Conservation (phyloP, 108 stramenopile species). For the Nitzschia palea region DNA sequence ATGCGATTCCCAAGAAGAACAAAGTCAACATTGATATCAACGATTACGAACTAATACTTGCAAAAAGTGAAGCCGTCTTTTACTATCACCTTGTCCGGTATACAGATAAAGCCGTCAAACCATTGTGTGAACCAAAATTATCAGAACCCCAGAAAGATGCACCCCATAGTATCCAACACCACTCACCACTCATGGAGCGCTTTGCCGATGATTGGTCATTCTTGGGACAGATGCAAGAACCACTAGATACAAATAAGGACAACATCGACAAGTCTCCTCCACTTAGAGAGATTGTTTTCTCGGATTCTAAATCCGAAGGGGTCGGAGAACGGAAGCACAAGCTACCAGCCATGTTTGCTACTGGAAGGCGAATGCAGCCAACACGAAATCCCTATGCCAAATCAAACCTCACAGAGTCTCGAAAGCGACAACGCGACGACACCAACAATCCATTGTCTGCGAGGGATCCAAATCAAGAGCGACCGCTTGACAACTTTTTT, state of each 20-base stretch:
- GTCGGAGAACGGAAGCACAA: background rate
- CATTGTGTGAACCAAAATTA: conserved; percentile 6
- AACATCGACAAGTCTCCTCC: background rate
- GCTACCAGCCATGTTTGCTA: background rate
- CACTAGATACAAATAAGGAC: background rate
- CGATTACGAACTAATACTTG: conserved; percentile 66
- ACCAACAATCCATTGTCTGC: background rate
- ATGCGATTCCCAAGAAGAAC: conserved; percentile 32
- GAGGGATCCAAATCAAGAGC: background rate
- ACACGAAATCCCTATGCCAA: background rate
- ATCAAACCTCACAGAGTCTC: background rate
- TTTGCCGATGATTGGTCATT: conserved; percentile 40
- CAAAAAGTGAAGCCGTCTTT: conserved; percentile 84
- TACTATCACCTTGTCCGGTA: conserved; percentile 72
- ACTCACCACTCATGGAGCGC: conserved; percentile 42
- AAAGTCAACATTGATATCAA: conserved; percentile 34
- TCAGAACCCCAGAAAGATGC: background rate
- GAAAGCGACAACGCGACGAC: background rate
- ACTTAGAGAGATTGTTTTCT: background rate
- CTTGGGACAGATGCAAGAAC: conserved; percentile 17
- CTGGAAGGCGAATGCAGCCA: background rate
- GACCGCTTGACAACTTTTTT: background rate
- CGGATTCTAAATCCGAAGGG: background rate
- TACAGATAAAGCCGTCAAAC: conserved; percentile 2
- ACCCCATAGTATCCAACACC: background rate